phyloP scores from a whole-genome alignment of 257 asterid genomes.

The Sherardia arvensis region DNA sequence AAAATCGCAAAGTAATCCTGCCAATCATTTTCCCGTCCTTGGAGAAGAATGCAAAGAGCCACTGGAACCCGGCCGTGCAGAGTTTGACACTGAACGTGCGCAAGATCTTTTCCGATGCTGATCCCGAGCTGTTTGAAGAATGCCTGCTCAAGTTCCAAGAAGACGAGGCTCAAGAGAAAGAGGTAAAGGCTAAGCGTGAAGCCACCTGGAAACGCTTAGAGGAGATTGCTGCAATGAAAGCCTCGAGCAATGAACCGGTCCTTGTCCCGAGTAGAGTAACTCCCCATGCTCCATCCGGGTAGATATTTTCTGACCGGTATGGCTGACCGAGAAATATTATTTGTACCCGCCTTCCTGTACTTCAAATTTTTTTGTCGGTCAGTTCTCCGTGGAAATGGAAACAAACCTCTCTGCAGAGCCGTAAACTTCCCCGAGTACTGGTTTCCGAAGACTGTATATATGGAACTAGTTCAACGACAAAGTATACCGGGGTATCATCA shows the following conservation, averaged over 20 bases:
- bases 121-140: slow-evolving; percentile 66
- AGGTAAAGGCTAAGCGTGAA: slow-evolving; percentile 46
- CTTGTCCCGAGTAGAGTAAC: slow-evolving; percentile 35
- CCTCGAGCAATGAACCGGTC: slow-evolving; percentile 48
- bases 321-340: slow-evolving; percentile 23
- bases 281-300: slow-evolving; percentile 39
- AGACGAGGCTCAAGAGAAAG: slow-evolving; percentile 52
- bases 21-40: slow-evolving; percentile 71
- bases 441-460: slow-evolving; percentile 39
- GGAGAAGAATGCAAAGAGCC: slow-evolving; percentile 66
- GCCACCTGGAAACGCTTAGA: slow-evolving; percentile 66
- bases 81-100: slow-evolving; percentile 81
- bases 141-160: slow-evolving; percentile 66
- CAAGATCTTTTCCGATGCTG: slow-evolving; percentile 67
- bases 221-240: slow-evolving; percentile 54
- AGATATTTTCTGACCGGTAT: slow-evolving; percentile 19
- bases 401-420: slow-evolving; percentile 20
- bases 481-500: slow-evolving; percentile 22
- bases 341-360: slow-evolving; percentile 17
- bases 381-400: slow-evolving; percentile 17
- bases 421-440: slow-evolving; percentile 22
- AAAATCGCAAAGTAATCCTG: slow-evolving; percentile 61
- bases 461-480: slow-evolving; percentile 23
- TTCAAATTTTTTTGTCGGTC: slow-evolving; percentile 23
- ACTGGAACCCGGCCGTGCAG: slow-evolving; percentile 90